phyloP scores from a whole-genome alignment of 345 rosid species.

The Balakata baccata region DNA sequence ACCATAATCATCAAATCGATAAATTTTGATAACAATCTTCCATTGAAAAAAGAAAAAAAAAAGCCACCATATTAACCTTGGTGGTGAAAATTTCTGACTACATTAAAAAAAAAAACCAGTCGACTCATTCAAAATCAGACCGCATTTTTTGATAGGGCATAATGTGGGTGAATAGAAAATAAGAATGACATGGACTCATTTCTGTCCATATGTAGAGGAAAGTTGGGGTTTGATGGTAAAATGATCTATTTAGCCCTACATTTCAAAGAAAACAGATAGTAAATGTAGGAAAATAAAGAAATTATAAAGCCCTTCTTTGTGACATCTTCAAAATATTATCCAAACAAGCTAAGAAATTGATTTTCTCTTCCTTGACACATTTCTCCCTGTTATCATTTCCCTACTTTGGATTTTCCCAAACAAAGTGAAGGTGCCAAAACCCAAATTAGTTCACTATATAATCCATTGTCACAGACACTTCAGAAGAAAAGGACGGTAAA shows the following conservation, averaged over 20 bases:
- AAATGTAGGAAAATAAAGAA: not conserved
- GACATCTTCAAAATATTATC: not conserved
- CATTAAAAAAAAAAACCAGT: not conserved
- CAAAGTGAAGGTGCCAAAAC: not conserved
- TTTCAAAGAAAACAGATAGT: not conserved
- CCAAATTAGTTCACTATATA: constrained; percentile 1
- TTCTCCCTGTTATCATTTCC: not conserved
- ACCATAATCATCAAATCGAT: no score
- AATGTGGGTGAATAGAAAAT: not conserved
- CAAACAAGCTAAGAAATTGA: not conserved
- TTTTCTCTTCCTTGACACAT: not conserved
- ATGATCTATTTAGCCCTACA: not conserved
- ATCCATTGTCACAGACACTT: not conserved
- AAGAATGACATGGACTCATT: not conserved
- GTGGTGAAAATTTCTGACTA: not conserved
- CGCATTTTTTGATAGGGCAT: no score
- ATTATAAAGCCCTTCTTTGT: not conserved
- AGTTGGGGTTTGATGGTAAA: not conserved
- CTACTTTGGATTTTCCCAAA: not conserved
- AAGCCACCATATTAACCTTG: not conserved
- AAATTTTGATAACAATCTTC: not conserved
- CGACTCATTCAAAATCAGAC: not conserved
- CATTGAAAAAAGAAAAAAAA: no score
- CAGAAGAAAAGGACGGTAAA: not conserved
- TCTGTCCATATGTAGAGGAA: not conserved